These are phyloP conservation scores for Penicillium canescens DNA, from an alignment of 495 filamentous ascomycete genomes.

Conservation along the genomic window DNA sequence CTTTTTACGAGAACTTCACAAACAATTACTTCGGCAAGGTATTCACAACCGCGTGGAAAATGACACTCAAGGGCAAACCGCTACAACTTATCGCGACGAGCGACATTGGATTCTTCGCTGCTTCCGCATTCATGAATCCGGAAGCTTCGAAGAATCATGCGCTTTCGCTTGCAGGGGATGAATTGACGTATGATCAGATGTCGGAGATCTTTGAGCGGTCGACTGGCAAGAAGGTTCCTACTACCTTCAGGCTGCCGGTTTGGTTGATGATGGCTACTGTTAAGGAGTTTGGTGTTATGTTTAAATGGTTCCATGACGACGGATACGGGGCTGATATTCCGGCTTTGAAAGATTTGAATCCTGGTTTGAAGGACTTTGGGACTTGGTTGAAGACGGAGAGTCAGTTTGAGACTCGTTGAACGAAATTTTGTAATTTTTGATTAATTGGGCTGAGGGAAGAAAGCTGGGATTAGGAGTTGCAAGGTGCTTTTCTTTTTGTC, in stretches of 20 bases:
- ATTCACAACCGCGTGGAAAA: conserved; percentile 54
- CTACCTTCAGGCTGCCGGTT: conserved; percentile 45
- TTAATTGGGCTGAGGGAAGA: too few relatives aligned
- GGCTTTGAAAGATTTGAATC: conserved; percentile 49
- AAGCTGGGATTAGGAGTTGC: too few relatives aligned
- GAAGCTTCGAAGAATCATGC: conserved; percentile 44
- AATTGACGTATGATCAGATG: conserved; percentile 53
- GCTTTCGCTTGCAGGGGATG: conserved; percentile 60
- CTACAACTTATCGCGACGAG: conserved; percentile 58
- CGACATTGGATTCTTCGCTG: conserved; percentile 67
- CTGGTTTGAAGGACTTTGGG: conserved; percentile 57
- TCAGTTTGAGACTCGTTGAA: conserved; percentile 24
- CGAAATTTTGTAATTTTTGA: too few relatives aligned
- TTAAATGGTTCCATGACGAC: conserved; percentile 60
- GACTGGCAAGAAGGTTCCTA: conserved; percentile 49
- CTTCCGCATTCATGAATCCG: conserved; percentile 57
- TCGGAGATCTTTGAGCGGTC: conserved; percentile 49
- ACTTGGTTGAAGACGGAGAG: conserved; percentile 63
- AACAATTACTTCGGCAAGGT: conserved; percentile 59
- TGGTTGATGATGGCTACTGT: conserved; percentile 43
- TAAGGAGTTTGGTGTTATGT: conserved; percentile 60
- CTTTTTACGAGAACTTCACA: conserved; percentile 67
- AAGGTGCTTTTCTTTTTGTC: too few relatives aligned
- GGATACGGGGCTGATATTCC: conserved; percentile 62
- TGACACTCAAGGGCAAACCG: conserved; percentile 46